Conservation (phyloP, 345 rosid species). For the Durio zibethinus region DNA sequence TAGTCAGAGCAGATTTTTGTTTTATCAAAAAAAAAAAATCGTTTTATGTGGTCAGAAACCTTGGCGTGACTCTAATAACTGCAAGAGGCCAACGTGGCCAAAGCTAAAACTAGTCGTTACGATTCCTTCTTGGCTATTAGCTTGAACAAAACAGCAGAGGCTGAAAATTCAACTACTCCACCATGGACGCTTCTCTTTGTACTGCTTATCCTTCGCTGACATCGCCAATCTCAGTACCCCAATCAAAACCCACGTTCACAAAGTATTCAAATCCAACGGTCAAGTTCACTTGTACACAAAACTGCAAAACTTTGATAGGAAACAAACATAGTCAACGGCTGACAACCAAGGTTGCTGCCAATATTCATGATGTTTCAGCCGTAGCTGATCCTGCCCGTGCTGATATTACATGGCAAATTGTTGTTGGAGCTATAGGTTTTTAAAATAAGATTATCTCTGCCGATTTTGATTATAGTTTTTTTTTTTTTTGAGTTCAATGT, state of each 20-base stretch:
- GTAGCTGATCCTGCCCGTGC: constrained; percentile 12
- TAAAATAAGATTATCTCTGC: not conserved
- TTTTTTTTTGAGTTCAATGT: not conserved
- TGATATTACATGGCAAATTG: constrained; percentile 71
- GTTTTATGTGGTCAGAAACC: not conserved
- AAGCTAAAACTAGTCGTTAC: not conserved
- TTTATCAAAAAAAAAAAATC: not conserved
- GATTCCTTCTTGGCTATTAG: not conserved
- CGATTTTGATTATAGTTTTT: not conserved
- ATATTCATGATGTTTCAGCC: constrained; percentile 16
- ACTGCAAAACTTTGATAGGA: constrained; percentile 10
- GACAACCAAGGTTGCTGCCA: constrained; percentile 26
- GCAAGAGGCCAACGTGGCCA: not conserved
- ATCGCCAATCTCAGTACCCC: constrained; percentile 8
- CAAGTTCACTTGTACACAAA: constrained; percentile 10
- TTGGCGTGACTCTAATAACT: not conserved
- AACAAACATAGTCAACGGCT: constrained; percentile 8
- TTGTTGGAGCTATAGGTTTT: constrained; percentile 66
- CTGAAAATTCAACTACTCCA: not conserved
- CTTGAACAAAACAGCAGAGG: not conserved
- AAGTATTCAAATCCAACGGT: constrained; percentile 27
- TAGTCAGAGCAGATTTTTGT: not conserved
- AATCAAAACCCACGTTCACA: not conserved
- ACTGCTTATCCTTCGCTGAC: not conserved
- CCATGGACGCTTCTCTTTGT: constrained; percentile 2